Conservation (phyloP, 2,329 filamentous ascomycete genomes). For the Penicillium sp. region DNA sequence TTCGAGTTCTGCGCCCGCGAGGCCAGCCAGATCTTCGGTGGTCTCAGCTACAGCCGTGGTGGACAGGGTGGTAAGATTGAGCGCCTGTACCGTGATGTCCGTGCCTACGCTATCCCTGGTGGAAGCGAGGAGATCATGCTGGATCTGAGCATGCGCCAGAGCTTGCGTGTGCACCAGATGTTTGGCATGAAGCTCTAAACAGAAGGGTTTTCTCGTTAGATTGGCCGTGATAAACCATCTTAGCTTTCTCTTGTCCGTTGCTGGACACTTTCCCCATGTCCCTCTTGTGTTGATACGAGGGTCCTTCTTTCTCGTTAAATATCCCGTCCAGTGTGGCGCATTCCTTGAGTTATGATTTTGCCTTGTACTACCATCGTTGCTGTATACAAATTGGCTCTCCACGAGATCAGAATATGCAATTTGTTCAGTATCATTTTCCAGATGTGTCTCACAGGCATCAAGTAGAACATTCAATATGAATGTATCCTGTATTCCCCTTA, state of each 20-base stretch:
- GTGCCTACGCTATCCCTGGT: constrained; percentile 94
- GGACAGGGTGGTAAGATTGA: constrained; percentile 96
- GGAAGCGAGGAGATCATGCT: constrained; percentile 99
- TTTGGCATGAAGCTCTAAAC: constrained; percentile 91
- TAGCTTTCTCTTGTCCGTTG: constrained; percentile 6
- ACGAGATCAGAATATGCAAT: neutral
- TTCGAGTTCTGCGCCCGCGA: constrained; percentile 98
- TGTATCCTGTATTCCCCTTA: neutral
- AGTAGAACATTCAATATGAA: neutral
- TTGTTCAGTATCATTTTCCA: neutral
- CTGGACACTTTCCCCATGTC: neutral
- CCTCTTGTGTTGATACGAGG: constrained; percentile 1
- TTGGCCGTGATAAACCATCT: constrained; percentile 6
- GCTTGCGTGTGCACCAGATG: constrained; percentile 81
- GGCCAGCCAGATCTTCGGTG: constrained; percentile 96
- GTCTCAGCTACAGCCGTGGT: constrained; percentile 85
- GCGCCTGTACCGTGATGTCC: constrained; percentile 88
- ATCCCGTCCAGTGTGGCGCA: constrained; percentile 24
- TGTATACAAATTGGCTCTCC: neutral
- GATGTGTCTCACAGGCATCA: neutral
- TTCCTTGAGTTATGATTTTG: constrained; percentile 11
- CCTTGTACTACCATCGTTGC: constrained; percentile 17
- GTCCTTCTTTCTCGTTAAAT: constrained; percentile 21
- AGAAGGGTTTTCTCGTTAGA: neutral
- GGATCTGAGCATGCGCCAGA: constrained; percentile 91